Percentiles rank a stretch among this genome's conserved stretches.
These are phyloP conservation scores for Phlyctochytrium arcticum DNA, from an alignment of 192 early-diverging fungal species.

Conservation along the genomic window DNA sequence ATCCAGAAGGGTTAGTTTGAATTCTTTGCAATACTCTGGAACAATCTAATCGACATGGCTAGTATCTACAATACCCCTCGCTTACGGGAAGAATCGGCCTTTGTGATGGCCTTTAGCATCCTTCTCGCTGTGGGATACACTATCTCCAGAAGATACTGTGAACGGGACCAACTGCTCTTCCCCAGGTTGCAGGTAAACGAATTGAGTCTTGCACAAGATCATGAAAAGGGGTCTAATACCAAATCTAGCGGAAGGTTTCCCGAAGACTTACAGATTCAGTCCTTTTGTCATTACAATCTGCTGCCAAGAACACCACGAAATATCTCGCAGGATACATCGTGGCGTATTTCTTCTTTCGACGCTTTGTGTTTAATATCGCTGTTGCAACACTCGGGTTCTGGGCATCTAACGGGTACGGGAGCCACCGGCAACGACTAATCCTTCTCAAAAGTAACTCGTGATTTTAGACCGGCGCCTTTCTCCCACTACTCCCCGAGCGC, in stretches of 20 bases:
- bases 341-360: neutral
- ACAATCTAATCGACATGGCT: too few species aligned
- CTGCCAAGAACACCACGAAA: too few species aligned
- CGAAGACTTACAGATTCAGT: neutral
- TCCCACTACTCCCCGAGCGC: too few species aligned
- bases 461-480: too few species aligned
- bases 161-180: slow-evolving; percentile 19
- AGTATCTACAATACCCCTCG: neutral
- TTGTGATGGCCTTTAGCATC: neutral
- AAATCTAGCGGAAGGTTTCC: neutral
- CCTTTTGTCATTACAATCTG: too few species aligned
- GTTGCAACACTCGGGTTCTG: neutral
- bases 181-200: slow-evolving; percentile 9
- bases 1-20: slow-evolving; percentile 20
- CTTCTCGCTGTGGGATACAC: slow-evolving; percentile 7
- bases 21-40: too few species aligned
- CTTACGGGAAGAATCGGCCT: slow-evolving; percentile 1
- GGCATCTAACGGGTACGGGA: too few species aligned
- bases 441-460: too few species aligned
- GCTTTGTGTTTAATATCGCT: neutral
- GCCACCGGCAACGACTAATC: too few species aligned
- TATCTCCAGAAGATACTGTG: neutral
- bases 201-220: too few species aligned
- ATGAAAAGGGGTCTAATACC: too few species aligned
- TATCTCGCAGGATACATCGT: slow-evolving; percentile 1